phyloP scores from a whole-genome alignment of 1,284 basidiomycete genomes.

The Omphalotus olearius region DNA sequence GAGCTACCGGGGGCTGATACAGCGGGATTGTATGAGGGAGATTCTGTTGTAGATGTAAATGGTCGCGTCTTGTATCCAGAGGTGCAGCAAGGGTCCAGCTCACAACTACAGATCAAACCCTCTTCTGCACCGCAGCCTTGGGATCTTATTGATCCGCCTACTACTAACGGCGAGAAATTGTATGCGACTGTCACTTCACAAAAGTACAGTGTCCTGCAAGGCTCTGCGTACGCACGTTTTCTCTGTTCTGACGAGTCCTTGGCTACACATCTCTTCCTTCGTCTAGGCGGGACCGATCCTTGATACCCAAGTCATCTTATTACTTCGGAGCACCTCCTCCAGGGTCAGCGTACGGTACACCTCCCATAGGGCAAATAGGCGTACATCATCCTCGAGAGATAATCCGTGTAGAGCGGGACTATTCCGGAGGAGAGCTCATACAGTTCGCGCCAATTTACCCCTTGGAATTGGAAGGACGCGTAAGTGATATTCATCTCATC shows the following conservation, averaged over 20 bases:
- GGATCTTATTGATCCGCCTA: slow-evolving; percentile 51
- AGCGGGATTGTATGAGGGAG: slow-evolving; percentile 3
- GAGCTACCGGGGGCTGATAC: background rate
- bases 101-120: slow-evolving; percentile 5
- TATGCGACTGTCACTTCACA: slow-evolving; percentile 24
- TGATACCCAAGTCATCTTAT: slow-evolving; percentile 74
- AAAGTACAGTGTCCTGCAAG: slow-evolving; percentile 30
- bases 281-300: slow-evolving; percentile 37
- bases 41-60: slow-evolving; percentile 10
- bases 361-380: slow-evolving; percentile 75
- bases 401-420: slow-evolving; percentile 79
- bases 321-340: slow-evolving; percentile 76
- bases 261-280: slow-evolving; percentile 1
- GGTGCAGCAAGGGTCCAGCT: slow-evolving; percentile 2
- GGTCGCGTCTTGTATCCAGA: slow-evolving; percentile 2
- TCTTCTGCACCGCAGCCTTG: slow-evolving; percentile 50
- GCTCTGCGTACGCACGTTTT: slow-evolving; percentile 25
- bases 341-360: slow-evolving; percentile 70
- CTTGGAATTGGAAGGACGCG: slow-evolving; percentile 78
- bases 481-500: slow-evolving; percentile 34
- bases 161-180: slow-evolving; percentile 26
- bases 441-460: slow-evolving; percentile 82
- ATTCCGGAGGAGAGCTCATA: slow-evolving; percentile 72
- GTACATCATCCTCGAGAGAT: slow-evolving; percentile 83
- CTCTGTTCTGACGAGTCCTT: slow-evolving; percentile 2